Conservation (phyloP, 345 rosid species). For the Adansonia digitata region DNA sequence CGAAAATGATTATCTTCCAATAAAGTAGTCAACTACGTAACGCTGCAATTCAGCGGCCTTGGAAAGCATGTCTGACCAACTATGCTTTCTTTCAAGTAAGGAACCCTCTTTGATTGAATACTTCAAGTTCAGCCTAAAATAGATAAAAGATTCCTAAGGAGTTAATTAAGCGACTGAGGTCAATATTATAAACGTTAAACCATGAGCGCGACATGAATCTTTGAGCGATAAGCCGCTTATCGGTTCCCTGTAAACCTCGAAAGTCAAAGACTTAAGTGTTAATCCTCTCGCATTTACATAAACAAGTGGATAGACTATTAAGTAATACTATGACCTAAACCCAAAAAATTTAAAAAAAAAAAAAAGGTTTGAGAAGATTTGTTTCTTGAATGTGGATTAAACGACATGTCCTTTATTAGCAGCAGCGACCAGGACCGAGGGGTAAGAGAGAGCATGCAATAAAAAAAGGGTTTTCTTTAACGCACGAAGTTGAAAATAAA, state of each 20-base stretch:
- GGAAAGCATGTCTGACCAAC: too few relatives aligned
- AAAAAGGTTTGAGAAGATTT: not conserved
- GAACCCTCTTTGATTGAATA: too few relatives aligned
- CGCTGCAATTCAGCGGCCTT: too few relatives aligned
- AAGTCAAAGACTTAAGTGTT: not conserved
- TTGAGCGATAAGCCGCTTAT: not conserved
- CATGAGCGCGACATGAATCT: not conserved
- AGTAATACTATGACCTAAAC: too few relatives aligned
- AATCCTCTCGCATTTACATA: not conserved
- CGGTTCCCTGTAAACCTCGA: not conserved
- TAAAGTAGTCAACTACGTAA: too few relatives aligned
- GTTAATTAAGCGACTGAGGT: too few relatives aligned
- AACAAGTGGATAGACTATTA: not conserved
- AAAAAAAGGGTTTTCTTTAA: not conserved
- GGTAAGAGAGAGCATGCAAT: not conserved
- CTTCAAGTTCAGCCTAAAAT: too few relatives aligned
- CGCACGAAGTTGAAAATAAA: conserved; percentile 14
- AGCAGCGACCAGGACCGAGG: not conserved
- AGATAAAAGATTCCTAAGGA: too few relatives aligned
- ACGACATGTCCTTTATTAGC: not conserved
- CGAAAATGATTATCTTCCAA: too few relatives aligned
- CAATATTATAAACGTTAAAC: not conserved
- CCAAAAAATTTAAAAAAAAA: not conserved
- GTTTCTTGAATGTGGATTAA: not conserved
- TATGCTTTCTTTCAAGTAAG: too few relatives aligned